These are phyloP conservation scores for Lepiota subincarnata DNA, from an alignment of 768 basidiomycete species.

Conservation along the genomic window DNA sequence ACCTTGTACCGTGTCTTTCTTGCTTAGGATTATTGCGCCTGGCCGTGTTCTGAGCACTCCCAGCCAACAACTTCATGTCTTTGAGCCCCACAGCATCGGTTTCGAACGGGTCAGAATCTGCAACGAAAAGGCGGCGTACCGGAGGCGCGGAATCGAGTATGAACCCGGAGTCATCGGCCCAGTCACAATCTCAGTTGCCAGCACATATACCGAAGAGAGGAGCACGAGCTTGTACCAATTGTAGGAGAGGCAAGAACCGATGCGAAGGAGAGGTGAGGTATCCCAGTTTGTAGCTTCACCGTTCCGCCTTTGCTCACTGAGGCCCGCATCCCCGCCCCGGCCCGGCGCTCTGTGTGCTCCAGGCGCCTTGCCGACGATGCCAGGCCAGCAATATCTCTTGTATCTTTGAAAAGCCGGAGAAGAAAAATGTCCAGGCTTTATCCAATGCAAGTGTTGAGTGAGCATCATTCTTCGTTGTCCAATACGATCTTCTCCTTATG, in stretches of 20 bases:
- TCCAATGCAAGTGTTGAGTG: constrained; percentile 72
- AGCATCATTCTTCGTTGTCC: constrained; percentile 24
- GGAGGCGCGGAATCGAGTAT: constrained; percentile 33
- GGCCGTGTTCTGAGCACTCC: constrained; percentile 12
- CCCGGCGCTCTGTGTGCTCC: constrained; percentile 48
- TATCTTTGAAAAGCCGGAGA: constrained; percentile 89
- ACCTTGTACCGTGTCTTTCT: constrained; percentile 20
- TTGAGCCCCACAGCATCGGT: constrained; percentile 57
- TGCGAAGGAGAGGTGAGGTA: constrained; percentile 84
- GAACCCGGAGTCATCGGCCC: constrained; percentile 29
- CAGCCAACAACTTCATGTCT: constrained; percentile 43
- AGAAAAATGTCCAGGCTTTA: constrained; percentile 63
- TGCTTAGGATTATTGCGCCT: constrained; percentile 14
- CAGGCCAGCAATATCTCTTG: constrained; percentile 77
- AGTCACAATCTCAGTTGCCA: constrained; percentile 25
- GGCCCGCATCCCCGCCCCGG: constrained; percentile 73
- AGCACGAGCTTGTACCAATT: constrained; percentile 84
- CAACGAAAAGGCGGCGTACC: constrained; percentile 57
- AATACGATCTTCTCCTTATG: constrained; percentile 13
- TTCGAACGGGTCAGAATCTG: constrained; percentile 51
- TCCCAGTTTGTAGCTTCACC: constrained; percentile 28
- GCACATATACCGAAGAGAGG: constrained; percentile 86
- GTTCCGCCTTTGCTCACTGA: constrained; percentile 48
- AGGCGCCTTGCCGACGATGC: constrained; percentile 91
- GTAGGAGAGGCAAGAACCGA: constrained; percentile 89